Evolutionary conservation across 176 grass and related monocot genomes (phyloP).

Genomic region (Pontederia paniculata): DNA sequence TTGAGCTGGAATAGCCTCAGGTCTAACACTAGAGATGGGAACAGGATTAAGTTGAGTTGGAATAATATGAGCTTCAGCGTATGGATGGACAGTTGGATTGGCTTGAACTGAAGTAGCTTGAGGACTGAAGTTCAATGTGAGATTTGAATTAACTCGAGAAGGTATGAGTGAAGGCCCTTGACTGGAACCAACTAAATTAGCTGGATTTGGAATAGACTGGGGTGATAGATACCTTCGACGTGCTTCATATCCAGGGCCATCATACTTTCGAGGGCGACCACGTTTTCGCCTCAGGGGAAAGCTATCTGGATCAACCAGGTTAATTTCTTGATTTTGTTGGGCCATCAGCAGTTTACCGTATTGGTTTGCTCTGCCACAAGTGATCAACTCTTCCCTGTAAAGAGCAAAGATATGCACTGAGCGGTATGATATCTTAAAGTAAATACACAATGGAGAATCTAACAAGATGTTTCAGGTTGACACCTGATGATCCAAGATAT

Average conservation of each 20-base stretch:
- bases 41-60: slow-evolving; percentile 9
- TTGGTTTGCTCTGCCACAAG: no score
- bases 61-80: not conserved
- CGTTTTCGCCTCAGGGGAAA: slow-evolving; percentile 20
- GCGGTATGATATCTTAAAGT: no score
- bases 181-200: slow-evolving; percentile 1
- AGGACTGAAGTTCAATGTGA: not conserved
- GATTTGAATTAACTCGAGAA: slow-evolving; percentile 1
- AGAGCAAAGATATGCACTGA: no score
- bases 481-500: no score
- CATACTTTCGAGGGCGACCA: slow-evolving; percentile 22
- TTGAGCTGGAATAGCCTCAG: not conserved
- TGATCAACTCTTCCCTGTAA: no score
- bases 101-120: slow-evolving; percentile 1
- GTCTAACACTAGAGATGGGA: not conserved
- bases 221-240: not conserved
- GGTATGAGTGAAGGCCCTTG: not conserved
- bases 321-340: slow-evolving; percentile 20
- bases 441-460: no score
- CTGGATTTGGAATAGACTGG: slow-evolving; percentile 3
- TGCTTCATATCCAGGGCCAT: slow-evolving; percentile 10
- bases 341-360: not conserved
- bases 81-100: not conserved
- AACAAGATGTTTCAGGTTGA: no score
- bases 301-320: slow-evolving; percentile 3